A percentile compares a stretch with the other conserved stretches of the same genome.
phyloP scores from a whole-genome alignment of 352 stramenopile species.

The Blastocystis sp. region DNA sequence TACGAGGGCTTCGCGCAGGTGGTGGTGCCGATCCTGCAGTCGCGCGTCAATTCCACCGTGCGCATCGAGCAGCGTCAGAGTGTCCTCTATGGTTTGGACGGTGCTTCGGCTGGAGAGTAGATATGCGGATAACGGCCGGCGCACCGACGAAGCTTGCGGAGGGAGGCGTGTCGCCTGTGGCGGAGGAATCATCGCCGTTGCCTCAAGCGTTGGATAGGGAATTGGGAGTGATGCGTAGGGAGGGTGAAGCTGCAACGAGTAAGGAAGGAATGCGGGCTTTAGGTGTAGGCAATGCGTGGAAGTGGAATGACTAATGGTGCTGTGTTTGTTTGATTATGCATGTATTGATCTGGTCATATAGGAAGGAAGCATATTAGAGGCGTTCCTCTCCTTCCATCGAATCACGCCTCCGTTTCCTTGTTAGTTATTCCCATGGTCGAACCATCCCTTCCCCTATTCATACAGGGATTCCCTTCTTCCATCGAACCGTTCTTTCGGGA shows the following conservation, averaged over 20 bases:
- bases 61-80: conserved; percentile 24
- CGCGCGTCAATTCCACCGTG: not conserved
- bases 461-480: too few relatives aligned
- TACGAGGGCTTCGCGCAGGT: conserved; percentile 60
- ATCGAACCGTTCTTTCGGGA: not conserved
- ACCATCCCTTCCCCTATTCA: too few relatives aligned
- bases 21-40: conserved; percentile 55
- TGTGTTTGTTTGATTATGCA: conserved; percentile 42
- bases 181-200: not conserved
- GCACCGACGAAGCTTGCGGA: not conserved
- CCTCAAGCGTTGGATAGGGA: not conserved
- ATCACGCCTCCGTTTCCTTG: too few relatives aligned
- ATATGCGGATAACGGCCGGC: conserved; percentile 41
- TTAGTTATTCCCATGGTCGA: too few relatives aligned
- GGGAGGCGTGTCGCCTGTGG: not conserved
- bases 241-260: conserved; percentile 31
- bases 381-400: too few relatives aligned
- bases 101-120: not conserved
- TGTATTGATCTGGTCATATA: not conserved
- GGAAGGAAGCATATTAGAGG: too few relatives aligned
- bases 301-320: conserved; percentile 45
- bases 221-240: not conserved
- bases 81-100: conserved; percentile 9
- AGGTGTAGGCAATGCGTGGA: conserved; percentile 56
- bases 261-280: not conserved